A percentile compares a stretch with the other conserved stretches of the same genome.
These are phyloP conservation scores for Saturnispora serradocipensis DNA, from an alignment of 805 yeast species.

Conservation along the genomic window DNA sequence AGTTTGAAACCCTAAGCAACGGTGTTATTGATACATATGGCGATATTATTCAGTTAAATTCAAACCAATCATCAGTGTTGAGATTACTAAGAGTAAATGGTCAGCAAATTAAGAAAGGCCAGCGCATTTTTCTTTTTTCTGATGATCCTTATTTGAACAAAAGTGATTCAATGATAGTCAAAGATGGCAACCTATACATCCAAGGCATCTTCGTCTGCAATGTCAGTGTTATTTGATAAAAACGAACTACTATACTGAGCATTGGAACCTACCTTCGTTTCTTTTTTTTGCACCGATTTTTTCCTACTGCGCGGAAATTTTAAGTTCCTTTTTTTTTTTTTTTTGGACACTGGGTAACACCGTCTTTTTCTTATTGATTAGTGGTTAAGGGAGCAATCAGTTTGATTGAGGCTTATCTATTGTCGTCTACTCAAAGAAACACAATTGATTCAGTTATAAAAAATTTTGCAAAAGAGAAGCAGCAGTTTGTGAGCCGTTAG, in stretches of 20 bases:
- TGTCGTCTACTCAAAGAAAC: not conserved
- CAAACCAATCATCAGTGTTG: not conserved
- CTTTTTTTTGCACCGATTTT: not conserved
- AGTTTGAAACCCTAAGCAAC: conserved; percentile 32
- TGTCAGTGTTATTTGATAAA: not conserved
- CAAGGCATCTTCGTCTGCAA: not conserved
- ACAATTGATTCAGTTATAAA: not conserved
- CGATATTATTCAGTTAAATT: not conserved
- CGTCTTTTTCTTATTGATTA: not conserved
- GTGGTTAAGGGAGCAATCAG: not conserved
- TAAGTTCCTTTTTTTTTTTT: not conserved
- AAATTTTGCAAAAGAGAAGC: not conserved
- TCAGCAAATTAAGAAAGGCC: not conserved
- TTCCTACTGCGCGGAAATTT: not conserved
- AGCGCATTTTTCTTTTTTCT: not conserved
- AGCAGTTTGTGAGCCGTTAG: not conserved
- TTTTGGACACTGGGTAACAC: not conserved
- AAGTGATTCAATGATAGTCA: not conserved
- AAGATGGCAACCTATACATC: not conserved
- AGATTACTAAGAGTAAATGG: not conserved
- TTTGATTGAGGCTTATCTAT: not conserved
- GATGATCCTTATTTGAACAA: not conserved
- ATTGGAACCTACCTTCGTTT: not conserved
- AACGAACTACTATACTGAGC: not conserved
- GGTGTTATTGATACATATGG: not conserved